These are phyloP conservation scores for Naematelia aurantialba DNA, from an alignment of 768 basidiomycete genomes.

Conservation along the genomic window DNA sequence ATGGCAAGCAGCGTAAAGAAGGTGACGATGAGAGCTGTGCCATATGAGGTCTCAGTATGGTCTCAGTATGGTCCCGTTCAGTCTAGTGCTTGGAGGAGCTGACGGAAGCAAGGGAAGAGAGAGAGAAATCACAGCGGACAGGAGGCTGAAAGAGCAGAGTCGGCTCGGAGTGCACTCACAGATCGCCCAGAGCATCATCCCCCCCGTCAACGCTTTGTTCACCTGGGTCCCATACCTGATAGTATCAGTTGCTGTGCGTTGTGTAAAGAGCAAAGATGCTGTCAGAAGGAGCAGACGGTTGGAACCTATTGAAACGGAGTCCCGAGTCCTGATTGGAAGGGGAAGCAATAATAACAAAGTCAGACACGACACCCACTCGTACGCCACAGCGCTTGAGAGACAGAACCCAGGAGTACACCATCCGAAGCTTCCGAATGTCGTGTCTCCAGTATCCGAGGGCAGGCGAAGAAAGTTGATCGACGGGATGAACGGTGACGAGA, in stretches of 20 bases:
- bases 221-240: slow-evolving; percentile 42
- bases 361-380: slow-evolving; percentile 44
- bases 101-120: too few species aligned
- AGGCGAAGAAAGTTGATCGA: slow-evolving; percentile 44
- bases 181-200: slow-evolving; percentile 49
- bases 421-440: slow-evolving; percentile 46
- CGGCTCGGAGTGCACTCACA: slow-evolving; percentile 19
- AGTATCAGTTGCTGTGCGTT: neutral
- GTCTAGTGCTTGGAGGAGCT: neutral
- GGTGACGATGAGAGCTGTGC: slow-evolving; percentile 39
- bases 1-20: slow-evolving; percentile 47
- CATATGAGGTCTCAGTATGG: neutral
- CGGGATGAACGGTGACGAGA: slow-evolving; percentile 48
- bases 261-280: too few species aligned
- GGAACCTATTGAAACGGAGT: too few species aligned
- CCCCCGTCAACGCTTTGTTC: slow-evolving; percentile 40
- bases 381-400: slow-evolving; percentile 36
- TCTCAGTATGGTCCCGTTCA: neutral
- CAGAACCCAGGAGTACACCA: slow-evolving; percentile 40
- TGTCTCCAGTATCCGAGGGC: slow-evolving; percentile 15
- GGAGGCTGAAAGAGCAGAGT: neutral
- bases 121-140: too few species aligned
- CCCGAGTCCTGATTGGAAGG: too few species aligned
- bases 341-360: too few species aligned
- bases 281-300: too few species aligned